Evolutionary conservation across 2,329 filamentous ascomycete species (phyloP), one percentile per base, ranked within the genome.

Genomic region (Neonectria sp.): DNA sequence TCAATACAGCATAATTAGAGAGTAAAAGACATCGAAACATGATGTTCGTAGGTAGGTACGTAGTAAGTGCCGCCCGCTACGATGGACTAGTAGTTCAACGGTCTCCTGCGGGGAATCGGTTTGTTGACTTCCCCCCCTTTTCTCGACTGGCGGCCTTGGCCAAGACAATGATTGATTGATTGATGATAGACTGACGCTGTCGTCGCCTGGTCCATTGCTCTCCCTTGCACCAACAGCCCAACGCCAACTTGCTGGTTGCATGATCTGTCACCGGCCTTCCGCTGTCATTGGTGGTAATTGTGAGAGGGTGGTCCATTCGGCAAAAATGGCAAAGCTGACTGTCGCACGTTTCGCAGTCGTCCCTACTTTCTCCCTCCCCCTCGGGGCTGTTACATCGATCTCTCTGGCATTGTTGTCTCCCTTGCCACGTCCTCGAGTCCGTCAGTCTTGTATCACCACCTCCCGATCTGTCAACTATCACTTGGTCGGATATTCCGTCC

Each of bases 221-320:
- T 52, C 49, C 49, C 49, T 52, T 33, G 49, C 27, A 12, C 27
- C 49, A 33, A 52, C 29, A 33, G 15, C 6, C 40, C 17, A 24
- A 24, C n/a, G 4, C 55, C 55, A 45, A 12, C 35, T 9, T 25
- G 17, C 21, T 59, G 21, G 45, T 29, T 40, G 45, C 56, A 51
- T 40, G 51, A 12, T 40, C 21, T 59, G 46, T 40, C 48, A 51
- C 56, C 24, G 21, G 24, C 31, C 31, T 53, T 13, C 17, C 17
- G 17, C 29, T 33, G 9, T 33, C 29, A 33, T 52, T 52, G 49
- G 49, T 52, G 49, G 29, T 11, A 12, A 13, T n/a, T 33, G 27
- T 24, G 49, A 33, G 29, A 52, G 29, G 29, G 49, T 52, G 49
- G 49, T 17, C 11, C 29, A 52, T 52, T 52, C 49, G 27, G 49